Evolutionary conservation across 1,284 basidiomycete species (phyloP).

Genomic region (Ustilago crameri): DNA sequence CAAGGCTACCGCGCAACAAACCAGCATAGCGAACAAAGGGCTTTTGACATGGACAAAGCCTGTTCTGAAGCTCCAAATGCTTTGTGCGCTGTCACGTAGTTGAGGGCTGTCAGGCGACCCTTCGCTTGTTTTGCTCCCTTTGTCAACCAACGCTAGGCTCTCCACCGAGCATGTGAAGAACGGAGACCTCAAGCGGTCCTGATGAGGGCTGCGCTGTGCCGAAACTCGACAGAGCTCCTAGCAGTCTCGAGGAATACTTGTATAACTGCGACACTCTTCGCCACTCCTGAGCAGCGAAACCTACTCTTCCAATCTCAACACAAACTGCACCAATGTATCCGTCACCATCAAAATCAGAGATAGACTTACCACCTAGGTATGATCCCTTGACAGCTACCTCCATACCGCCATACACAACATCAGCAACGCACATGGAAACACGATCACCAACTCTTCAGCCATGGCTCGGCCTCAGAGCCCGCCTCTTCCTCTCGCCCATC

Average conservation of each 20-base stretch:
- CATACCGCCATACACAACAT: slow-evolving; percentile 4
- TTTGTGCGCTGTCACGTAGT: slow-evolving; percentile 1
- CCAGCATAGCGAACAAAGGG: slow-evolving; percentile 8
- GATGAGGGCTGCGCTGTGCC: not conserved
- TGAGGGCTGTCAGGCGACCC: not conserved
- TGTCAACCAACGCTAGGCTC: not conserved
- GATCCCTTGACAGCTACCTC: not conserved
- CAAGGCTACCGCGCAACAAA: slow-evolving; percentile 8
- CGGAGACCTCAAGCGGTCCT: not conserved
- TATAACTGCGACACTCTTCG: too few species aligned
- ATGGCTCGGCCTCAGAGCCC: slow-evolving; percentile 82
- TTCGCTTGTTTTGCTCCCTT: not conserved
- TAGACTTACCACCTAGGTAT: slow-evolving; percentile 28
- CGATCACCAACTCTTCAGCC: slow-evolving; percentile 69
- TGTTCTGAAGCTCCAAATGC: not conserved
- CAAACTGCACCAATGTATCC: too few species aligned
- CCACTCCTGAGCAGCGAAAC: too few species aligned
- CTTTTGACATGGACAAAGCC: not conserved
- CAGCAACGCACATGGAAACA: not conserved
- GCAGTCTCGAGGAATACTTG: too few species aligned
- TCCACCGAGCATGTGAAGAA: not conserved
- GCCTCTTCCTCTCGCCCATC: slow-evolving; percentile 83
- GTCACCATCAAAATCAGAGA: not conserved
- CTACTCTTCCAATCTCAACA: too few species aligned
- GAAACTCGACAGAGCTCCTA: too few species aligned